A percentile compares a stretch with the other conserved stretches of the same genome.
Evolutionary conservation across 257 asterid genomes (phyloP).

Genomic region (Salvia rosmarinus): DNA sequence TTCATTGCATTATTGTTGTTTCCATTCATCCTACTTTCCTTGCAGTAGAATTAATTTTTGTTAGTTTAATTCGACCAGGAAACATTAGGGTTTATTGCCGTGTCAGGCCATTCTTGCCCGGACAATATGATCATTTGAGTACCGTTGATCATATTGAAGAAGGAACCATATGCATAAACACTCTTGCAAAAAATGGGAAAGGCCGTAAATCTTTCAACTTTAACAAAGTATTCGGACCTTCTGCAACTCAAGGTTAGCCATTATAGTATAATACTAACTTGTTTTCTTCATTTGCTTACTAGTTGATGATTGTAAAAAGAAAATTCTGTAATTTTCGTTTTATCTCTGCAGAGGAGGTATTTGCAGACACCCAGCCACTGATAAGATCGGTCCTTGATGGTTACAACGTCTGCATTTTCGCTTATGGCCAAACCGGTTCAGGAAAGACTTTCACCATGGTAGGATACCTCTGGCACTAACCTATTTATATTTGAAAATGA

Average conservation of each 20-base stretch:
- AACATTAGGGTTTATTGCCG: slow-evolving; percentile 93
- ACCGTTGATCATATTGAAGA: slow-evolving; percentile 78
- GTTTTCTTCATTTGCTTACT: slow-evolving; percentile 2
- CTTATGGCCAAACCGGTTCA: slow-evolving; percentile 96
- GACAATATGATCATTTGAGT: slow-evolving; percentile 57
- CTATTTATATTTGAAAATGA: slow-evolving; percentile 22
- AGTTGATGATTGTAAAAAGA: neutral
- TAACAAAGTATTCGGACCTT: slow-evolving; percentile 87
- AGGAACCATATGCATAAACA: slow-evolving; percentile 68
- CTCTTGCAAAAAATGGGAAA: slow-evolving; percentile 68
- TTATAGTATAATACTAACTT: slow-evolving; percentile 8
- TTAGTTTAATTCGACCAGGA: slow-evolving; percentile 53
- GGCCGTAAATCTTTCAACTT: slow-evolving; percentile 70
- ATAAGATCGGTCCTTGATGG: slow-evolving; percentile 96
- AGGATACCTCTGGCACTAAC: slow-evolving; percentile 16
- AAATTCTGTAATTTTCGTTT: slow-evolving; percentile 20
- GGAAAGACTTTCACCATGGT: slow-evolving; percentile 97
- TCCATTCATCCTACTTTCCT: neutral
- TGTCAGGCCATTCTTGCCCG: slow-evolving; percentile 79
- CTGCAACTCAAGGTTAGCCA: slow-evolving; percentile 75
- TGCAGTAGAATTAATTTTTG: slow-evolving; percentile 20
- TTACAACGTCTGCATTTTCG: slow-evolving; percentile 90
- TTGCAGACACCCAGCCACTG: slow-evolving; percentile 81
- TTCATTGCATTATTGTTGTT: slow-evolving; percentile 12
- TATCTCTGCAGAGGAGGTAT: slow-evolving; percentile 72